A percentile compares a stretch with the other conserved stretches of the same genome.
Conservation (phyloP, 352 stramenopile species). For the Phytophthora lateralis region DNA sequence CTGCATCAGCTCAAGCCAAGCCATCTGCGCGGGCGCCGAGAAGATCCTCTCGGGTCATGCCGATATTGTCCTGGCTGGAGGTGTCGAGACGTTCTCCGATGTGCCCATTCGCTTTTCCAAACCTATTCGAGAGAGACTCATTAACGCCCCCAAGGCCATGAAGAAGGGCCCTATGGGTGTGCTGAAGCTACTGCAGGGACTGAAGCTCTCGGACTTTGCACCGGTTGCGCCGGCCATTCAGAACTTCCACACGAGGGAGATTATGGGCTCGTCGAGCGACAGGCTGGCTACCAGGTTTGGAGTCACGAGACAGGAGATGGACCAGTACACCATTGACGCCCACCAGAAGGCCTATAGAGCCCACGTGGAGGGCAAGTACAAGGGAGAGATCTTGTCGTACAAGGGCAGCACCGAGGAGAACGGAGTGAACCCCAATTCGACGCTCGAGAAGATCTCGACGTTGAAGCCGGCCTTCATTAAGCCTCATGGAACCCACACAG, state of each 20-base stretch:
- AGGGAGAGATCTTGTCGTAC: conserved; percentile 93
- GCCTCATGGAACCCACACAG: conserved; percentile 97
- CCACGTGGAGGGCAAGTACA: conserved; percentile 95
- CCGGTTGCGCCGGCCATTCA: conserved; percentile 97
- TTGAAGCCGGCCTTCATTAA: conserved; percentile 99
- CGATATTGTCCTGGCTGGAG: conserved; percentile 96
- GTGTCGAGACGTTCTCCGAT: conserved; percentile 97
- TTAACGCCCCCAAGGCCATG: conserved; percentile 92
- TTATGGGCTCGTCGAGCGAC: conserved; percentile 98
- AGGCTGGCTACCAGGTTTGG: conserved; percentile 94
- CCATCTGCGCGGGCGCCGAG: conserved; percentile 93
- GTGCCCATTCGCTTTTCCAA: conserved; percentile 97
- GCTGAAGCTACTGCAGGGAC: conserved; percentile 93
- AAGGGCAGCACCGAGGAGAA: conserved; percentile 96
- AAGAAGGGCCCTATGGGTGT: conserved; percentile 93
- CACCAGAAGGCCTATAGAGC: conserved; percentile 95
- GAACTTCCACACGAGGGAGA: conserved; percentile 98
- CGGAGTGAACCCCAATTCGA: conserved; percentile 96
- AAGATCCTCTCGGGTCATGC: conserved; percentile 97
- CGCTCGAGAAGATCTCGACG: conserved; percentile 94
- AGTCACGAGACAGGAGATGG: conserved; percentile 95
- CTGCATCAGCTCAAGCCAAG: conserved; percentile 97
- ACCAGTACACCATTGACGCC: conserved; percentile 96
- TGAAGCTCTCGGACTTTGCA: conserved; percentile 91
- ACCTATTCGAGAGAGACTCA: conserved; percentile 81